phyloP scores from a whole-genome alignment of 352 stramenopile genomes.

The Stramenopiles sp. region DNA sequence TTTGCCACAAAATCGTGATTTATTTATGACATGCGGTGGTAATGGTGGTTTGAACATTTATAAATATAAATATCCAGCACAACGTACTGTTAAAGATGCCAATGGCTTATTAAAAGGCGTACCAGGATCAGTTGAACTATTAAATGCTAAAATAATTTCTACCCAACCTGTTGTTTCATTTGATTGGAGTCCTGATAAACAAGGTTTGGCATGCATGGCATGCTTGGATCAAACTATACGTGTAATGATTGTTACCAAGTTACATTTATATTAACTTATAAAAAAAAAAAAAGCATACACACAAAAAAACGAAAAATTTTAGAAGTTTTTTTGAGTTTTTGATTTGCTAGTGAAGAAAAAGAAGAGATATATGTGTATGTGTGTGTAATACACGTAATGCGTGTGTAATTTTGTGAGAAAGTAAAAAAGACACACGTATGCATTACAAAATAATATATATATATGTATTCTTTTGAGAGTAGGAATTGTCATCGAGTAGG shows the following conservation, averaged over 20 bases:
- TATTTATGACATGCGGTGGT: constrained; percentile 83
- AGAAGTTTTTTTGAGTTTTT: no score
- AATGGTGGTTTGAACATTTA: constrained; percentile 91
- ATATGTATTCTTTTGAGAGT: no score
- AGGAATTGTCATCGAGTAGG: no score
- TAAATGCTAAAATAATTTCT: constrained; percentile 81
- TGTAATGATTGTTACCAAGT: constrained; percentile 84
- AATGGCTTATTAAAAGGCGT: constrained; percentile 58
- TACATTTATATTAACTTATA: constrained; percentile 61
- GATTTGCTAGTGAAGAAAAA: no score
- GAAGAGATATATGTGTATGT: no score
- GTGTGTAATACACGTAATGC: no score
- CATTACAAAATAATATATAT: no score
- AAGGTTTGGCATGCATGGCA: constrained; percentile 66
- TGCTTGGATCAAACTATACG: constrained; percentile 82
- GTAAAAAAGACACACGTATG: no score
- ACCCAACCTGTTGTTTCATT: constrained; percentile 85
- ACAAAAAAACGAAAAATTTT: no score
- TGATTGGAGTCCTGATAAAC: constrained; percentile 81
- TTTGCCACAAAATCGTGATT: constrained; percentile 80
- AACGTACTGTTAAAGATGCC: constrained; percentile 52
- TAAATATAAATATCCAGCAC: constrained; percentile 75
- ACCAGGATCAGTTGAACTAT: constrained; percentile 66
- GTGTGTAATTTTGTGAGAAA: no score
- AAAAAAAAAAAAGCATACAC: no score